A percentile compares a stretch with the other conserved stretches of the same genome.
phyloP scores from a whole-genome alignment of 441 rosid species.

The Erysimum pusillum region DNA sequence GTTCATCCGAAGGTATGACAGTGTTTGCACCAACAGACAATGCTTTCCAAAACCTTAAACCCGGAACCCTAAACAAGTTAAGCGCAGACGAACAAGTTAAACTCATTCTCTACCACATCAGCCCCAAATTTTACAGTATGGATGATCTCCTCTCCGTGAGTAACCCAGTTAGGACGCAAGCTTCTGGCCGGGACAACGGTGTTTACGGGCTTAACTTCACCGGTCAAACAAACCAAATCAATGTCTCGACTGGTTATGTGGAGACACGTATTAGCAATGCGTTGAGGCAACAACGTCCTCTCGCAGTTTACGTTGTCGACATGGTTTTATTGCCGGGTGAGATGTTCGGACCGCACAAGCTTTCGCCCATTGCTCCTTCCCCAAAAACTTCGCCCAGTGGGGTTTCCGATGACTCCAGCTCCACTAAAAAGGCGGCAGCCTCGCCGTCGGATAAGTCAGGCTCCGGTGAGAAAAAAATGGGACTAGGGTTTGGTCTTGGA shows the following conservation, averaged over 20 bases:
- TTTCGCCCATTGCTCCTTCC: conserved; percentile 53
- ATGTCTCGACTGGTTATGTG: conserved; percentile 67
- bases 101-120: conserved; percentile 63
- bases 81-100: conserved; percentile 55
- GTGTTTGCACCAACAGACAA: conserved; percentile 80
- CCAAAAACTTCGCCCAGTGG: conserved; percentile 35
- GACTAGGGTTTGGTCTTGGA: conserved; percentile 56
- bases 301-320: conserved; percentile 75
- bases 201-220: conserved; percentile 69
- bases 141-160: conserved; percentile 61
- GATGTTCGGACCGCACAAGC: conserved; percentile 57
- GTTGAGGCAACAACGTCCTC: conserved; percentile 53
- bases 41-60: conserved; percentile 69
- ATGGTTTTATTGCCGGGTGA: conserved; percentile 70
- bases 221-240: conserved; percentile 66
- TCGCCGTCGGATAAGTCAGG: conserved; percentile 38
- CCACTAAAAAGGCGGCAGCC: conserved; percentile 41
- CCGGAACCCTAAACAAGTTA: conserved; percentile 60
- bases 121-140: conserved; percentile 60
- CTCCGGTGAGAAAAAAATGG: conserved; percentile 43
- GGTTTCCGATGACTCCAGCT: conserved; percentile 41
- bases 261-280: conserved; percentile 66
- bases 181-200: conserved; percentile 61
- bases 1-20: conserved; percentile 73
- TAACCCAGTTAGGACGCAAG: conserved; percentile 76